Percentiles rank a stretch among this genome's conserved stretches.
Conservation (phyloP, 1,284 basidiomycete species). For the Macrocystidia cucumis region DNA sequence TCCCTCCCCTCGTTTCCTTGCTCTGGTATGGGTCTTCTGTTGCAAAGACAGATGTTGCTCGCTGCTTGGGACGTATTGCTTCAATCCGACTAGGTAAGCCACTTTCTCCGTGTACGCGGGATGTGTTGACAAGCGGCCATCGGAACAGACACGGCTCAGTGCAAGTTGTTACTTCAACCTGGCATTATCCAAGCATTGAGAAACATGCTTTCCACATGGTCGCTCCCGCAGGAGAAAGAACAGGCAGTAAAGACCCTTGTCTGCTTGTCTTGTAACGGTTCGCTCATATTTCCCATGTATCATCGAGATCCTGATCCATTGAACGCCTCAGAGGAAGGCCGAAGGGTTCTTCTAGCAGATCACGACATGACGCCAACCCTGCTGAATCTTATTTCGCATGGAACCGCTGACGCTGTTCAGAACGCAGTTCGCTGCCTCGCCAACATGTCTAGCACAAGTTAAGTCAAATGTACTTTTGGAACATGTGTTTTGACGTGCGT, state of each 20-base stretch:
- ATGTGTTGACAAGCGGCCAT: background rate
- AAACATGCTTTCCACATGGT: constrained; percentile 1
- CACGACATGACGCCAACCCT: constrained; percentile 1
- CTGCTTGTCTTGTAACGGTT: constrained; percentile 3
- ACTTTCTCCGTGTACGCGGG: background rate
- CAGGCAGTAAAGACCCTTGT: constrained; percentile 5
- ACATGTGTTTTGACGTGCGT: no score
- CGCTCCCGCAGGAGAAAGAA: constrained; percentile 4
- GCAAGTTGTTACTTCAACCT: background rate
- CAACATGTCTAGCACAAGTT: constrained; percentile 1
- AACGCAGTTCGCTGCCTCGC: constrained; percentile 4
- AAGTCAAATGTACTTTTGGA: no score
- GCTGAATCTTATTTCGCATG: constrained; percentile 1
- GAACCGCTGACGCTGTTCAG: constrained; percentile 2
- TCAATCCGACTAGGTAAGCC: background rate
- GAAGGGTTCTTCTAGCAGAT: background rate
- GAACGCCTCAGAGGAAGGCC: background rate
- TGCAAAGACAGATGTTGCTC: background rate
- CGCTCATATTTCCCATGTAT: background rate
- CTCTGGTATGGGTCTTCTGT: background rate
- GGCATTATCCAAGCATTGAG: constrained; percentile 2
- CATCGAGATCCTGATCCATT: background rate
- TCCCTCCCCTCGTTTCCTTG: background rate
- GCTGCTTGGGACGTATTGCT: background rate
- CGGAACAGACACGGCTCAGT: background rate